Evolutionary conservation across 371 early-diverging fungal genomes (phyloP).

Genomic region (Dichotomocladium elegans): DNA sequence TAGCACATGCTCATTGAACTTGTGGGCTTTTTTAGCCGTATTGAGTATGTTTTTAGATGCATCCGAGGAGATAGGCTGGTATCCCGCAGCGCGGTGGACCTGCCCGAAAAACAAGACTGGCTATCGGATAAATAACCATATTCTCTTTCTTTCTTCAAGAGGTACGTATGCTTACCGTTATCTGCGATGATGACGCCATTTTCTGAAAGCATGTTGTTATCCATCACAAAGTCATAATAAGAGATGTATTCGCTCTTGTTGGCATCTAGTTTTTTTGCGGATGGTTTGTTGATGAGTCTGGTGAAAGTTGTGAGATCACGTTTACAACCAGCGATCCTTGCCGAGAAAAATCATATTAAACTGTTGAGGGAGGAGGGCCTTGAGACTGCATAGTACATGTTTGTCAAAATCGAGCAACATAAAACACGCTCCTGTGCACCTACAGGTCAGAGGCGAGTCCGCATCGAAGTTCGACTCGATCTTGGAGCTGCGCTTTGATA

Average conservation of each 20-base stretch:
- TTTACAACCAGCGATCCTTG: too few relatives aligned
- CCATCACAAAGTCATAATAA: slow-evolving; percentile 49
- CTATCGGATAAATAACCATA: not conserved
- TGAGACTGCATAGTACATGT: too few relatives aligned
- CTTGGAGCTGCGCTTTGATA: slow-evolving; percentile 10
- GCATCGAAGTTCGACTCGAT: slow-evolving; percentile 15
- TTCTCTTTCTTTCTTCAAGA: not conserved
- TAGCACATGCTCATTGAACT: slow-evolving; percentile 64
- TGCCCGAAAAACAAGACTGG: slow-evolving; percentile 38
- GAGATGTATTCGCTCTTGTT: slow-evolving; percentile 55
- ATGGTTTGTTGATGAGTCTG: not conserved
- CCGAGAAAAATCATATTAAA: slow-evolving; percentile 59
- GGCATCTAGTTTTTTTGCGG: slow-evolving; percentile 46
- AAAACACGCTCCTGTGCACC: too few relatives aligned
- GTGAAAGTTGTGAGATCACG: not conserved
- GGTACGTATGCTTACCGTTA: slow-evolving; percentile 43
- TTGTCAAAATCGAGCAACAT: too few relatives aligned
- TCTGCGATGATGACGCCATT: slow-evolving; percentile 55
- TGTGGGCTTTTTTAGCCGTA: slow-evolving; percentile 40
- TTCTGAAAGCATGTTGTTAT: slow-evolving; percentile 41
- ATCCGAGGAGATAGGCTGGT: not conserved
- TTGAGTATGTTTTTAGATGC: slow-evolving; percentile 30
- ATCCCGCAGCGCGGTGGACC: slow-evolving; percentile 32
- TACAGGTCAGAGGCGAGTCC: slow-evolving; percentile 34
- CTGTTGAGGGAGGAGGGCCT: too few relatives aligned